Percentiles rank a stretch among this genome's conserved stretches.
Conservation (phyloP, 2,329 filamentous ascomycete genomes). For the Neophaeococcomyces aloes region DNA sequence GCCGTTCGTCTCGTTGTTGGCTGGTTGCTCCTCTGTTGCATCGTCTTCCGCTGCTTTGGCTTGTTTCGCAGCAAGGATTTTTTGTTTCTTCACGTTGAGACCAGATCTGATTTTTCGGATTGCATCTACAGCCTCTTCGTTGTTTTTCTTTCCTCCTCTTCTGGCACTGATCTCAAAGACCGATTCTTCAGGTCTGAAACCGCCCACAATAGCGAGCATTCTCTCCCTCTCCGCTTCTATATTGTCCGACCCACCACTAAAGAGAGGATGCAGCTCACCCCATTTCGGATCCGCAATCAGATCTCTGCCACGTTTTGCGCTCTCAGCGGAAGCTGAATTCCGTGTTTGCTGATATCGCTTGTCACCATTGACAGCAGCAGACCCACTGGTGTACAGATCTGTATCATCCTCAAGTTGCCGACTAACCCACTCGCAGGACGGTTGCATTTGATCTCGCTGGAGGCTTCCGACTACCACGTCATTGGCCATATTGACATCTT, state of each 20-base stretch:
- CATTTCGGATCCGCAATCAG: conserved; percentile 60
- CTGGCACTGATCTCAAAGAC: conserved; percentile 90
- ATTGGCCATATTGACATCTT: conserved; percentile 59
- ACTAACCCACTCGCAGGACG: conserved; percentile 69
- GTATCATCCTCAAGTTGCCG: conserved; percentile 65
- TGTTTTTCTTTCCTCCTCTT: conserved; percentile 58
- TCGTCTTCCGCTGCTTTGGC: conserved; percentile 26
- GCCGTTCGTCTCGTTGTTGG: conserved; percentile 27
- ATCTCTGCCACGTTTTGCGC: conserved; percentile 75
- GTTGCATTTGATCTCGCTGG: conserved; percentile 61
- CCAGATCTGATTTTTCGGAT: conserved; percentile 35
- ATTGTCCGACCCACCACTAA: conserved; percentile 56
- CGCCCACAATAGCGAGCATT: conserved; percentile 81
- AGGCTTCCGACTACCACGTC: conserved; percentile 76
- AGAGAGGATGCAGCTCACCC: conserved; percentile 68
- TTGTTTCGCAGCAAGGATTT: conserved; percentile 27
- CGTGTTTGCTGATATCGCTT: conserved; percentile 84
- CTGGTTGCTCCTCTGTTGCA: conserved; percentile 29
- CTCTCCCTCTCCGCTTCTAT: conserved; percentile 63
- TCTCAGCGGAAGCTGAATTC: conserved; percentile 80
- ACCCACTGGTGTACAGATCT: conserved; percentile 60
- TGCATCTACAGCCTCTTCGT: conserved; percentile 53
- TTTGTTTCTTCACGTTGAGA: conserved; percentile 34
- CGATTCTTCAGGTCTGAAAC: conserved; percentile 81
- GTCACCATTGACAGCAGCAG: conserved; percentile 76